Conservation (phyloP, 129 eudicot species). For the Pittosporum tobira region DNA sequence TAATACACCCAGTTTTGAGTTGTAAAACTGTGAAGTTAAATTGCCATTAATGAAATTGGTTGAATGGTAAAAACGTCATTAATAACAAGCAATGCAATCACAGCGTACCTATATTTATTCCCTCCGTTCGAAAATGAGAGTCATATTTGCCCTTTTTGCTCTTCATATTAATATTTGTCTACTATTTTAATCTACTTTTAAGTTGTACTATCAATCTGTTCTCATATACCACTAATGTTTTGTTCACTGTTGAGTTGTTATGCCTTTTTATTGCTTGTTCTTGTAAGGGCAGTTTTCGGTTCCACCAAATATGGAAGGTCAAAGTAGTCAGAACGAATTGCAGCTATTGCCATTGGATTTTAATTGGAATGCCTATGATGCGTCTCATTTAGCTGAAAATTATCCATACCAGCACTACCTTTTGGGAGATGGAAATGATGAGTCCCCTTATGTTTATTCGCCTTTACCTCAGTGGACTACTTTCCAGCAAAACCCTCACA, state of each 20-base stretch:
- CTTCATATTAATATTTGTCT: no score
- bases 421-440: slow-evolving; percentile 16
- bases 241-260: slow-evolving; percentile 4
- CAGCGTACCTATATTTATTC: no score
- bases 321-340: slow-evolving; percentile 13
- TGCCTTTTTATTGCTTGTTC: slow-evolving; percentile 4
- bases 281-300: slow-evolving; percentile 22
- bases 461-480: slow-evolving; percentile 28
- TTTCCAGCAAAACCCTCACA: slow-evolving; percentile 36
- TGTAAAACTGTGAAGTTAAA: no score
- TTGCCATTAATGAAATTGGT: no score
- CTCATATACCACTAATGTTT: no score
- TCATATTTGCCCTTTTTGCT: no score
- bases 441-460: neutral
- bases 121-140: no score
- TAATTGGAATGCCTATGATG: slow-evolving; percentile 21
- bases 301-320: slow-evolving; percentile 28
- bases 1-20: no score
- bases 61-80: no score
- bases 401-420: slow-evolving; percentile 23
- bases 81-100: no score
- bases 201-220: no score
- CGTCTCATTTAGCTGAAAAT: slow-evolving; percentile 21
- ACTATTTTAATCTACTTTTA: no score
- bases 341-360: slow-evolving; percentile 23